These are phyloP conservation scores for Mycena polygramma DNA, from an alignment of 768 basidiomycete species.

Conservation along the genomic window DNA sequence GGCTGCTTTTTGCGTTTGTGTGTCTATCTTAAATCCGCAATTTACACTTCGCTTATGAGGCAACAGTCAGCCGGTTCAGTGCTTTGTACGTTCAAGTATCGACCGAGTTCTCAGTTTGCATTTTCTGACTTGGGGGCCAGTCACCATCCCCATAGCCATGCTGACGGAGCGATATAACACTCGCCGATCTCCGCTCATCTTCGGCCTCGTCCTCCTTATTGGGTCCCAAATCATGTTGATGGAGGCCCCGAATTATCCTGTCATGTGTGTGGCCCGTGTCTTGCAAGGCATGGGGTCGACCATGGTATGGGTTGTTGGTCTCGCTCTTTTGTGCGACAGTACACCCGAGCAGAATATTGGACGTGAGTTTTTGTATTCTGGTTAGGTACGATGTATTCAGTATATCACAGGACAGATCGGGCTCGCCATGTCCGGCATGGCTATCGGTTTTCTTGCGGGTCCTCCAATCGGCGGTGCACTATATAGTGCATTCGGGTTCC, in stretches of 20 bases:
- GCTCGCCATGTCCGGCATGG: conserved; percentile 64
- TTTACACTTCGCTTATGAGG: conserved; percentile 13
- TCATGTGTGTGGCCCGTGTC: conserved; percentile 72
- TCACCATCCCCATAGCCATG: conserved; percentile 70
- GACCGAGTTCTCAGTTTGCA: neutral
- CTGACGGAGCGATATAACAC: conserved; percentile 64
- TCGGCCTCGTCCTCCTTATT: conserved; percentile 63
- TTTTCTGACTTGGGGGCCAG: conserved; percentile 42
- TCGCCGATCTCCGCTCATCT: conserved; percentile 62
- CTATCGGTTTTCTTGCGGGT: conserved; percentile 62
- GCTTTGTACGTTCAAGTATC: conserved; percentile 53
- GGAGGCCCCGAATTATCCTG: conserved; percentile 68
- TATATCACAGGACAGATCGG: conserved; percentile 65
- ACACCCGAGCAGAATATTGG: conserved; percentile 63
- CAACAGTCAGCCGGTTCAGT: conserved; percentile 69
- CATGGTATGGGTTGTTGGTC: conserved; percentile 72
- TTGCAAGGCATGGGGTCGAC: conserved; percentile 73
- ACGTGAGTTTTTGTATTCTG: conserved; percentile 50
- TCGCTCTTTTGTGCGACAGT: conserved; percentile 73
- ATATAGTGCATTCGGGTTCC: conserved; percentile 68
- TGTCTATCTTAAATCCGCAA: conserved; percentile 38
- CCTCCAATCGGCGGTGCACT: conserved; percentile 70
- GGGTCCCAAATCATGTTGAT: conserved; percentile 72
- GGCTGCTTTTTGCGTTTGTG: conserved; percentile 73
- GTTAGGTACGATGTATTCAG: neutral